Evolutionary conservation across 768 basidiomycete species (phyloP), one percentile per base, ranked within the genome.

Genomic region (Calocera cornea): DNA sequence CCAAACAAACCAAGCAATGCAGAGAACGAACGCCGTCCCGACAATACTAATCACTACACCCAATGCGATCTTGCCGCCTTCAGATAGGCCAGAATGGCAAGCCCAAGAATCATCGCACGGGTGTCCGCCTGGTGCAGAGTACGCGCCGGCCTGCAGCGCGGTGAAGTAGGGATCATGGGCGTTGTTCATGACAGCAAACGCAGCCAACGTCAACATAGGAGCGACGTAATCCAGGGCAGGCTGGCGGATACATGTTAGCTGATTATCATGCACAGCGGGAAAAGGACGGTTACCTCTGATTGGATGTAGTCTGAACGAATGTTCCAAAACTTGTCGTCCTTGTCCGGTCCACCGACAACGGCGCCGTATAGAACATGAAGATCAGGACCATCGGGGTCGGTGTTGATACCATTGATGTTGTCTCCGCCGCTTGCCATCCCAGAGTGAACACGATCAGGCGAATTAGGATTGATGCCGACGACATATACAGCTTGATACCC

Each of bases 201-300:
- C 89, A 0, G 88, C 86, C 38, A 97, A 81, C 0, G 91, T 88
- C n/a, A 95, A 80, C 79, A 95, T 81, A 1, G 92, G 92, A 0
- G 92, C 91, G 70, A 90, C 91, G 75, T 93, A 94, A 74, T 97
- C 94, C 41, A 92, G 77, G n/a, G 88, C 90, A 65, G 86, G 80
- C 86, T 88, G 63, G 47, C 19, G 65, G 47, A 64, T 34, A 16
- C 27, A 40, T 29, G 22, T 54, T 19, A 41, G 64, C n/a, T 67
- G 17, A 68, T 41, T 29, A n/a, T 38, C 33, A 36, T 19, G 11
- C 17, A 41, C 10, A 41, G 38, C n/a, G 31, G 67, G 22, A 41
- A 19, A 71, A 31, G 60, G 73, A 47, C 34, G 74, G 77, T 34
- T 70, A 88, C 87, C 83, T 97, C 94, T 19, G 86, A 89, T 77